Evolutionary conservation across 176 grass and related monocot genomes (phyloP).

Genomic region (Oropetium thomaeum): DNA sequence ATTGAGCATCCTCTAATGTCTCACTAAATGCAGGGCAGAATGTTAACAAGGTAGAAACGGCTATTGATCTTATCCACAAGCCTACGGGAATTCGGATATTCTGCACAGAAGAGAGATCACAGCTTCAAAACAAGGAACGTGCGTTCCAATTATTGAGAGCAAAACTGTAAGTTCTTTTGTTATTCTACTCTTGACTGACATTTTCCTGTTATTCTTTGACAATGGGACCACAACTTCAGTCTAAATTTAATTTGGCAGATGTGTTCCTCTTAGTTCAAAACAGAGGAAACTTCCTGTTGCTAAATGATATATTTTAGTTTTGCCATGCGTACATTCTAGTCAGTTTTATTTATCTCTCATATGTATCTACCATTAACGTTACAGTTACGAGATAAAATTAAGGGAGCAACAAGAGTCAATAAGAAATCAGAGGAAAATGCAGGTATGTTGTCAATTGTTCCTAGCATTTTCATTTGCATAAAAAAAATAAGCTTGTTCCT

Average conservation of each 20-base stretch:
- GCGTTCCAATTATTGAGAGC: constrained; percentile 95
- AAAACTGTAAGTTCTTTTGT: constrained; percentile 71
- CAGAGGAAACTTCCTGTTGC: neutral
- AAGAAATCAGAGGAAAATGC: constrained; percentile 86
- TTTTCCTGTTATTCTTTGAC: constrained; percentile 5
- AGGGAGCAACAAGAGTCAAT: constrained; percentile 86
- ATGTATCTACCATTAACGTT: constrained; percentile 35
- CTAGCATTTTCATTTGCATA: too few relatives aligned
- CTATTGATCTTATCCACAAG: constrained; percentile 93
- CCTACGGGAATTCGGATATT: constrained; percentile 97
- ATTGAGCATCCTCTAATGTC: constrained; percentile 5
- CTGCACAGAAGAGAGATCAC: constrained; percentile 95
- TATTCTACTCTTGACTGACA: neutral
- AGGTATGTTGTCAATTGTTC: constrained; percentile 51
- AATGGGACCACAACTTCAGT: neutral
- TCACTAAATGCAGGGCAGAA: constrained; percentile 74
- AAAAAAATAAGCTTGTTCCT: neutral
- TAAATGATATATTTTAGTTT: constrained; percentile 17
- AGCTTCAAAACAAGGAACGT: constrained; percentile 84
- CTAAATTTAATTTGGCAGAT: constrained; percentile 6
- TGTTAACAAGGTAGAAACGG: constrained; percentile 99
- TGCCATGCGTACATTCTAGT: constrained; percentile 6
- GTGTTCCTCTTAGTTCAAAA: neutral
- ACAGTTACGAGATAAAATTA: constrained; percentile 91
- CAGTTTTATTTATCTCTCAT: constrained; percentile 14